Conservation (phyloP, 2,329 filamentous ascomycete species). For the Aspergillus ruber region DNA sequence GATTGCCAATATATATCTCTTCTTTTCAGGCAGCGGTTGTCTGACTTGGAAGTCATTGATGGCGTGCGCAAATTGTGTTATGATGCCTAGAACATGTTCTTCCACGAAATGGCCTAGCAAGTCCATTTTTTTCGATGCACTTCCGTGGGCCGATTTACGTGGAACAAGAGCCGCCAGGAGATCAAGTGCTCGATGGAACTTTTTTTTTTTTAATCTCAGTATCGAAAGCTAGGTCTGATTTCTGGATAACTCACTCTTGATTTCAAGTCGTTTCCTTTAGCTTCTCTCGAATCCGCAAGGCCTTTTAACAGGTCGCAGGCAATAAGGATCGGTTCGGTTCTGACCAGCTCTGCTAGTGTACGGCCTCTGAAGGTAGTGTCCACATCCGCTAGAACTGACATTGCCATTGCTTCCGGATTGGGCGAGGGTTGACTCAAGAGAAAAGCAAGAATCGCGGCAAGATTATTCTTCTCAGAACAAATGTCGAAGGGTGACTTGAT, state of each 20-base stretch:
- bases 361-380: constrained; percentile 63
- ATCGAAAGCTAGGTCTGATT: background rate
- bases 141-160: constrained; percentile 41
- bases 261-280: constrained; percentile 29
- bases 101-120: constrained; percentile 70
- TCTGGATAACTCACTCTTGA: constrained; percentile 47
- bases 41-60: constrained; percentile 63
- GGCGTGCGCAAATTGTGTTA: constrained; percentile 70
- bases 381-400: constrained; percentile 61
- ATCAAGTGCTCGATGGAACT: constrained; percentile 47
- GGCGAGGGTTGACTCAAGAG: constrained; percentile 55
- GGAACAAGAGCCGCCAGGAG: constrained; percentile 48
- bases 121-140: constrained; percentile 46
- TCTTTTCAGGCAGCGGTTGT: constrained; percentile 61
- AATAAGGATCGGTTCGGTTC: constrained; percentile 66
- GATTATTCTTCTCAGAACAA: constrained; percentile 53
- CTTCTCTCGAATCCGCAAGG: constrained; percentile 60
- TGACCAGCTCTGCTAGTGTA: constrained; percentile 62
- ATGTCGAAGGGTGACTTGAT: constrained; percentile 53
- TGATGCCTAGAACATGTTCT: constrained; percentile 76
- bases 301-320: constrained; percentile 77
- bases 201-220: constrained; percentile 12
- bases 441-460: constrained; percentile 53
- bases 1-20: constrained; percentile 71
- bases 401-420: constrained; percentile 61